phyloP scores from a whole-genome alignment of 768 basidiomycete species.

The Gloeostereum incarnatum region DNA sequence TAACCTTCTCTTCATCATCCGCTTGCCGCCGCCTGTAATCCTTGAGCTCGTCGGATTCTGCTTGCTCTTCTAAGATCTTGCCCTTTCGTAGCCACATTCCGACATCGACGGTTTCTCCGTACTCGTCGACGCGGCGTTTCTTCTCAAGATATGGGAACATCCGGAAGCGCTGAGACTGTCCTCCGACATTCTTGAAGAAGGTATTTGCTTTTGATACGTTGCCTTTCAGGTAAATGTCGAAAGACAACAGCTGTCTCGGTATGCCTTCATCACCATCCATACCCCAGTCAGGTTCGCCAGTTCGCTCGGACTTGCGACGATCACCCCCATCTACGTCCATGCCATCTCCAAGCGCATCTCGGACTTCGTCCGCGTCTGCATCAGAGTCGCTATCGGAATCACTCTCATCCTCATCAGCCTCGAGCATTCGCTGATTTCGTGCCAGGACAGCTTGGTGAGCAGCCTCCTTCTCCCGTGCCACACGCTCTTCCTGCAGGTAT shows the following conservation, averaged over 20 bases:
- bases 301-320: too few relatives aligned
- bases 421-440: constrained; percentile 80
- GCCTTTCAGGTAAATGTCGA: constrained; percentile 97
- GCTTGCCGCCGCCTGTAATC: constrained; percentile 61
- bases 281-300: constrained; percentile 51
- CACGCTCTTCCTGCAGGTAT: constrained; percentile 66
- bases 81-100: constrained; percentile 94
- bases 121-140: constrained; percentile 87
- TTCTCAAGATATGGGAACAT: constrained; percentile 98
- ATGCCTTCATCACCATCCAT: constrained; percentile 70
- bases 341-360: constrained; percentile 39
- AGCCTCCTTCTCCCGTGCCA: constrained; percentile 73
- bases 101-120: constrained; percentile 92
- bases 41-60: constrained; percentile 72
- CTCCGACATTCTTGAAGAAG: constrained; percentile 75
- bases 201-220: constrained; percentile 80
- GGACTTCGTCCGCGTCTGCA: constrained; percentile 52
- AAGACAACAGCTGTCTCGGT: constrained; percentile 71
- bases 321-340: constrained; percentile 39
- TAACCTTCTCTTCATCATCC: constrained; percentile 78
- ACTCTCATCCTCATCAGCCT: constrained; percentile 88
- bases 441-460: constrained; percentile 79
- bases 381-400: constrained; percentile 67
- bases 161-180: constrained; percentile 73
- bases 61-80: constrained; percentile 84